Evolutionary conservation across 352 stramenopile species (phyloP).

Genomic region (Phytophthora agathidicida): DNA sequence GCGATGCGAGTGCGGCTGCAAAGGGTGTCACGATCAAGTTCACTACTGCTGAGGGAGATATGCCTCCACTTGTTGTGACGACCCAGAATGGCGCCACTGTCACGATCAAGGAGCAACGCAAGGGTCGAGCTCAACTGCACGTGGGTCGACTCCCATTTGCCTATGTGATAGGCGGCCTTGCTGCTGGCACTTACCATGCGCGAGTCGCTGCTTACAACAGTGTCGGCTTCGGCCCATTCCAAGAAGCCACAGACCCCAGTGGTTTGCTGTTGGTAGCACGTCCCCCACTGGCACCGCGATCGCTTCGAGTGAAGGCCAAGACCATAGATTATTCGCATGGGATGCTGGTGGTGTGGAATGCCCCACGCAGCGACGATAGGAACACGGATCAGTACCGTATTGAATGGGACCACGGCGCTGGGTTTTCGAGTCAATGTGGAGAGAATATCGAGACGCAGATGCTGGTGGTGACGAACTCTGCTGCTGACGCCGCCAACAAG

Average conservation of each 20-base stretch:
- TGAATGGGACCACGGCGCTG: constrained; percentile 94
- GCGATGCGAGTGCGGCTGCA: constrained; percentile 34
- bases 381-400: constrained; percentile 87
- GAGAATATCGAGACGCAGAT: constrained; percentile 75
- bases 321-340: constrained; percentile 37
- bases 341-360: constrained; percentile 75
- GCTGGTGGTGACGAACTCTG: constrained; percentile 37
- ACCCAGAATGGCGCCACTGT: constrained; percentile 7
- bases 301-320: constrained; percentile 79
- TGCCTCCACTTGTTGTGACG: constrained; percentile 34
- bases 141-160: constrained; percentile 85
- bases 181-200: constrained; percentile 84
- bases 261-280: constrained; percentile 39
- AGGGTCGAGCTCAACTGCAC: constrained; percentile 58
- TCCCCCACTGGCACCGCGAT: constrained; percentile 52
- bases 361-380: constrained; percentile 81
- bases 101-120: constrained; percentile 49
- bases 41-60: constrained; percentile 54
- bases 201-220: constrained; percentile 95
- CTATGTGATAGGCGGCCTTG: constrained; percentile 83
- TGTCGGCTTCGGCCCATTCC: constrained; percentile 90
- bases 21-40: constrained; percentile 63
- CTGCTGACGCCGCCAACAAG: not conserved
- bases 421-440: constrained; percentile 84
- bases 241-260: constrained; percentile 38